These are phyloP conservation scores for Beauveria rudraprayagi DNA, from an alignment of 2,329 filamentous ascomycete species.

Conservation along the genomic window DNA sequence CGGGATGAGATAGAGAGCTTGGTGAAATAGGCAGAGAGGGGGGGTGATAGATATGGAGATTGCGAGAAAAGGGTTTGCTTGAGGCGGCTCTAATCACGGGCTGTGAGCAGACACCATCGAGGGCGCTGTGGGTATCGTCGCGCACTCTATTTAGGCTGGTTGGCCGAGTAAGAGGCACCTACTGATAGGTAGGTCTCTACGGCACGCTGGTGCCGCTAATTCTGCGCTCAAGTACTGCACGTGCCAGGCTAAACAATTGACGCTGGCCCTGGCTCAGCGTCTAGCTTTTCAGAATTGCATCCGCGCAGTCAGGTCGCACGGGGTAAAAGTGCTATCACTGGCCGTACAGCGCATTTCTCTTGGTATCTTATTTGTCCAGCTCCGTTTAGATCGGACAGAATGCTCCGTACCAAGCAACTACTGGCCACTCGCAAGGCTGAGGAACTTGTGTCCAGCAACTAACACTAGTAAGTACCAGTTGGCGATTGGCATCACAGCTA, in stretches of 20 bases:
- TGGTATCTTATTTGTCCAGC: too few species aligned
- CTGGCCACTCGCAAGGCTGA: too few species aligned
- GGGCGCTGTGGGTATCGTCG: conserved; percentile 9
- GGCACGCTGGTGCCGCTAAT: conserved; percentile 18
- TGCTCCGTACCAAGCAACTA: too few species aligned
- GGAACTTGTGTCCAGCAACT: conserved; percentile 16
- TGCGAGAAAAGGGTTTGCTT: conserved; percentile 11
- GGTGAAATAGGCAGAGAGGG: not conserved
- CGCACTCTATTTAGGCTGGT: not conserved
- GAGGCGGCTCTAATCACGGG: not conserved
- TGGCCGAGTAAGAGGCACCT: too few species aligned
- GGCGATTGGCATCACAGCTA: too few species aligned
- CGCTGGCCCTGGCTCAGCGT: conserved; percentile 46
- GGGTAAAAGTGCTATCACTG: too few species aligned
- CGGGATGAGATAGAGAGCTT: not conserved
- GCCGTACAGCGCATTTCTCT: conserved; percentile 14
- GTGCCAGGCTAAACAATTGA: conserved; percentile 52
- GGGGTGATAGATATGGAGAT: conserved; percentile 3
- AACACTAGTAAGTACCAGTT: too few species aligned
- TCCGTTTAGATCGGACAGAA: too few species aligned
- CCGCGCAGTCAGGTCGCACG: conserved; percentile 14
- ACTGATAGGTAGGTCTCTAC: too few species aligned
- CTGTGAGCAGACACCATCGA: conserved; percentile 9
- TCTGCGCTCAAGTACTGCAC: conserved; percentile 39
- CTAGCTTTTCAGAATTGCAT: conserved; percentile 30